Evolutionary conservation across 2,329 filamentous ascomycete species (phyloP).

Genomic region (Colletotrichum musae): DNA sequence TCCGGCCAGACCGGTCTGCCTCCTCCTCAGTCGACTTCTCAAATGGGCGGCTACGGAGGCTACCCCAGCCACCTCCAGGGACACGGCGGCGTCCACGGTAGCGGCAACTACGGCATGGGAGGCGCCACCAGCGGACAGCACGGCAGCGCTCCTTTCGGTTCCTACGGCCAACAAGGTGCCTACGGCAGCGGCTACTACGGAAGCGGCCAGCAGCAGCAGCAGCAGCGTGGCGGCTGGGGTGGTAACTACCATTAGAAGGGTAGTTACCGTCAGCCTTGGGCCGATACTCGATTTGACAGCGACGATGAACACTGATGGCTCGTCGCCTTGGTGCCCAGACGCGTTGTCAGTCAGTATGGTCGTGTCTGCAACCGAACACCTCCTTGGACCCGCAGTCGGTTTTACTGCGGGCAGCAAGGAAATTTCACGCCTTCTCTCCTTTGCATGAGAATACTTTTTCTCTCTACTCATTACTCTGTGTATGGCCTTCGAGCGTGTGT

Average conservation of each 20-base stretch:
- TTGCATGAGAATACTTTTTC: constrained; percentile 35
- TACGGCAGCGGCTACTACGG: constrained; percentile 66
- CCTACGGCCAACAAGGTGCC: constrained; percentile 63
- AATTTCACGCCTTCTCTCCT: constrained; percentile 40
- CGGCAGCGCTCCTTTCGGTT: constrained; percentile 67
- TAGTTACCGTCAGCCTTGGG: constrained; percentile 45
- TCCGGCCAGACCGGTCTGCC: constrained; percentile 67
- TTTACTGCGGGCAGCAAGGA: constrained; percentile 38
- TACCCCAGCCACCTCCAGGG: constrained; percentile 70
- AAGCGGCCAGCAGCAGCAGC: constrained; percentile 55
- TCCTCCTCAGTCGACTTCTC: constrained; percentile 67
- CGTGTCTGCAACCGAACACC: constrained; percentile 42
- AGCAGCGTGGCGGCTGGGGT: constrained; percentile 70
- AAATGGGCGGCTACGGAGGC: constrained; percentile 69
- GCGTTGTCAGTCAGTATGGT: constrained; percentile 24
- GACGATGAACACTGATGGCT: background rate
- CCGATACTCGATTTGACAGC: constrained; percentile 14
- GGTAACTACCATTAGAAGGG: constrained; percentile 69
- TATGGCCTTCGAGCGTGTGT: constrained; percentile 44
- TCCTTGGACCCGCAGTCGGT: constrained; percentile 38
- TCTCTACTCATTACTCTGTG: constrained; percentile 42
- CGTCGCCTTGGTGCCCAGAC: constrained; percentile 19
- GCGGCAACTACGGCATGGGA: constrained; percentile 69
- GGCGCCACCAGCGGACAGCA: constrained; percentile 67
- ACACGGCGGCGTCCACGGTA: constrained; percentile 67